These are phyloP conservation scores for Lithocarpus polystachyus DNA, from an alignment of 306 rosid species.

Conservation along the genomic window DNA sequence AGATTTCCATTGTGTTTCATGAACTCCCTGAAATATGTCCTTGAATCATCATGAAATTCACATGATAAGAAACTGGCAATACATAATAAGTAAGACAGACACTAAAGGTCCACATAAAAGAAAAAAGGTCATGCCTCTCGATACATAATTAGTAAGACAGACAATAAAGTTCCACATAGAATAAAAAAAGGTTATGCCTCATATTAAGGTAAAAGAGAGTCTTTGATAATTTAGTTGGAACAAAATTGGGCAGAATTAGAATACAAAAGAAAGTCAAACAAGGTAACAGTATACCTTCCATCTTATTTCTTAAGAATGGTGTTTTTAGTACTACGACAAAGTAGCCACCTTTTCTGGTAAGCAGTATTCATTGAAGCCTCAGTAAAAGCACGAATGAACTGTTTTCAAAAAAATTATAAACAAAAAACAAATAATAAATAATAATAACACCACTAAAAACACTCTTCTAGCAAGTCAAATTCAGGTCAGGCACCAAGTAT, in stretches of 20 bases:
- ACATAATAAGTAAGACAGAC: not conserved
- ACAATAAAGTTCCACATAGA: not conserved
- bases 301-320: constrained; percentile 96
- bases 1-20: constrained; percentile 79
- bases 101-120: not conserved
- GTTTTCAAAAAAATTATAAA: not conserved
- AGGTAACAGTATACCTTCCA: constrained; percentile 68
- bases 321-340: constrained; percentile 91
- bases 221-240: not conserved
- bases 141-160: not conserved
- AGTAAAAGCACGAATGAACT: constrained; percentile 83
- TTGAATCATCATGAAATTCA: constrained; percentile 68
- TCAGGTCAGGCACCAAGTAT: constrained; percentile 14
- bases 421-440: too few species aligned
- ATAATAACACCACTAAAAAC: not conserved
- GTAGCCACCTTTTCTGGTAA: constrained; percentile 88
- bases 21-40: constrained; percentile 96
- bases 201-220: not conserved
- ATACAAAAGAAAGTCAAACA: not conserved
- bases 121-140: not conserved
- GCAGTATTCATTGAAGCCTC: constrained; percentile 88
- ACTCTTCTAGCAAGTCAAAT: constrained; percentile 9
- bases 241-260: not conserved
- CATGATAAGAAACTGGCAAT: not conserved
- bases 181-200: not conserved